Base-by-base conservation (phyloP, 768 basidiomycete species). In the Boletus vermiculosoides region DNA sequence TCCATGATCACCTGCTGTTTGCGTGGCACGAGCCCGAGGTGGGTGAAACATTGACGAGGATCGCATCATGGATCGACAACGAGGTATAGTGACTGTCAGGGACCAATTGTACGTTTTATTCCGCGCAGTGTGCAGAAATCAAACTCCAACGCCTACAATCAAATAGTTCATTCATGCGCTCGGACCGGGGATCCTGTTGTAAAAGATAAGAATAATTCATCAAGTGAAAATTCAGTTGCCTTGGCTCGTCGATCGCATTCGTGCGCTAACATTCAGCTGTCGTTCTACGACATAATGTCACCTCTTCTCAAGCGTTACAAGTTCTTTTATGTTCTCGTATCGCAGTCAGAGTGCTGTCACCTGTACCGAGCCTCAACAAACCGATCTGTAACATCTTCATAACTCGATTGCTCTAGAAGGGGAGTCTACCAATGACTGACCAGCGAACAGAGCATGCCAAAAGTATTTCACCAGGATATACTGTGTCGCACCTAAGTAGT, bases 11-110 rank as follows among this genome's bases (percentile, higher is more conserved):
- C 56, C 40, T 85, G 13, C 65, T 76, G 36, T 80, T 86, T 46
- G 45, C 67, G 3, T 82, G 77, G 77, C 76, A 80, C 60, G 83
- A 86, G 54, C 83, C 84, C 1, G 83, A 85, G 68, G 73, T 80
- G 44, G 76, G 73, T 4, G 66, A 79, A 51, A 79, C 82, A 1
- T 64, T 83, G 30, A 71, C 71, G 57, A 77, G 66, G 23, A 81
- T 87, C 40, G 80, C 78, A 11, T 66, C 74, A 33, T 87, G 85
- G 84, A 45, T 69, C 20, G 62, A 68, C 34, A 37, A 40, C 25
- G 37, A n/a, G 18, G 1, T 7, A n/a, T 56, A 37, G 15, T 22
- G 41, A 12, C 39, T n/a, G 3, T 39, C 39, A 9, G 8, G 9
- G 39, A 20, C 39, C n/a, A n/a, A 40, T 11, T 4, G 1, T n/a